These are phyloP conservation scores for Jamesozyma gamospora DNA, from an alignment of 805 yeast species.

Conservation along the genomic window DNA sequence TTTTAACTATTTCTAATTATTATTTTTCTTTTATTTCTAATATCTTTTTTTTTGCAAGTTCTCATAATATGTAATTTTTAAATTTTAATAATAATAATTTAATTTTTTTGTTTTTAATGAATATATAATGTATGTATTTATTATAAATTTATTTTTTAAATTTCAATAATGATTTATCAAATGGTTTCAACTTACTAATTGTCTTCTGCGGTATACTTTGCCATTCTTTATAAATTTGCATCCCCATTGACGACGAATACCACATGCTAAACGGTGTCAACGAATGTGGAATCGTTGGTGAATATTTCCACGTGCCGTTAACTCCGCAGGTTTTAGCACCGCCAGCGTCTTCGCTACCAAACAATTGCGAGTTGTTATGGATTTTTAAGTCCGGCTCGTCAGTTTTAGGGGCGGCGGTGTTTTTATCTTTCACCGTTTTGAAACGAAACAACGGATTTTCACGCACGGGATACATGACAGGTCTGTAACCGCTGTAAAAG, in stretches of 20 bases:
- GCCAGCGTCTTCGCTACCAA: conserved; percentile 13
- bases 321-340: conserved; percentile 26
- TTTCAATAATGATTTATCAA: conserved; percentile 7
- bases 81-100: not conserved
- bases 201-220: conserved; percentile 18
- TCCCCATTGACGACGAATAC: conserved; percentile 23
- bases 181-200: conserved; percentile 20
- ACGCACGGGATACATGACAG: conserved; percentile 25
- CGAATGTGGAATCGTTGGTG: conserved; percentile 17
- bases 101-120: not conserved
- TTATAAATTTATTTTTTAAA: not conserved
- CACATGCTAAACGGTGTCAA: conserved; percentile 21
- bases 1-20: not conserved
- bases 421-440: conserved; percentile 1
- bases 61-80: too few relatives aligned
- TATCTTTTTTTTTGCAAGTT: conserved; percentile 1
- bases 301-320: conserved; percentile 25
- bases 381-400: too few relatives aligned
- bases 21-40: not conserved
- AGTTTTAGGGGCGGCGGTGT: not conserved
- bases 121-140: not conserved
- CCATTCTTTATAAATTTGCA: conserved; percentile 29
- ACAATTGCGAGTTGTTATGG: conserved; percentile 1
- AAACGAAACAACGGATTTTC: conserved; percentile 25
- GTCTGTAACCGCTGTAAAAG: conserved; percentile 27